Evolutionary conservation across 2,329 filamentous ascomycete species (phyloP).

Genomic region (Aspergillus sp.): DNA sequence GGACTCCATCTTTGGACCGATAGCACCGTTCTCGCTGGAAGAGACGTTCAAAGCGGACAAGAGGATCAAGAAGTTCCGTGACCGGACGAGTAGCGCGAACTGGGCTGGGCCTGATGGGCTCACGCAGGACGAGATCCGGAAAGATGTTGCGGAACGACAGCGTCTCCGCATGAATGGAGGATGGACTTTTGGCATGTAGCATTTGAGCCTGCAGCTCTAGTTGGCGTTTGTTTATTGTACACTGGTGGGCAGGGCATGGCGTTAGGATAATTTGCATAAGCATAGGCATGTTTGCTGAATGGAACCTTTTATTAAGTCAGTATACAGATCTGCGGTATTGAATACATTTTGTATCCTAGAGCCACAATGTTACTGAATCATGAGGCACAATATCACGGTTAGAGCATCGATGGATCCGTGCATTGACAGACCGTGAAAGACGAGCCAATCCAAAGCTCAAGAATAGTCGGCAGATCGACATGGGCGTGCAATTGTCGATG

Average conservation of each 20-base stretch:
- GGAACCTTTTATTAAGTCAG: background rate
- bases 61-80: slow-evolving; percentile 84
- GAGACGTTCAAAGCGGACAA: slow-evolving; percentile 92
- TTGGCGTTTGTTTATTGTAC: background rate
- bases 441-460: too few relatives aligned
- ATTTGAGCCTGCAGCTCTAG: background rate
- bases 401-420: too few relatives aligned
- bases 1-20: slow-evolving; percentile 90
- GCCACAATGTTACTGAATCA: too few relatives aligned
- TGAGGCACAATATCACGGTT: too few relatives aligned
- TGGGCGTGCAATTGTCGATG: too few relatives aligned
- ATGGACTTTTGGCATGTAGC: slow-evolving; percentile 68
- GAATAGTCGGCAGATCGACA: too few relatives aligned
- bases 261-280: slow-evolving; percentile 1
- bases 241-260: background rate
- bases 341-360: background rate
- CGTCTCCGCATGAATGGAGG: slow-evolving; percentile 78
- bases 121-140: slow-evolving; percentile 82
- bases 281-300: background rate
- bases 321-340: background rate
- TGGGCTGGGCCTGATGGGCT: slow-evolving; percentile 81
- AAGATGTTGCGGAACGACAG: slow-evolving; percentile 76
- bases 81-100: slow-evolving; percentile 89
- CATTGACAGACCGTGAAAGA: too few relatives aligned
- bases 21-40: slow-evolving; percentile 87